phyloP scores from a whole-genome alignment of 1,139 yeast species.

The Taphrina deformans region DNA sequence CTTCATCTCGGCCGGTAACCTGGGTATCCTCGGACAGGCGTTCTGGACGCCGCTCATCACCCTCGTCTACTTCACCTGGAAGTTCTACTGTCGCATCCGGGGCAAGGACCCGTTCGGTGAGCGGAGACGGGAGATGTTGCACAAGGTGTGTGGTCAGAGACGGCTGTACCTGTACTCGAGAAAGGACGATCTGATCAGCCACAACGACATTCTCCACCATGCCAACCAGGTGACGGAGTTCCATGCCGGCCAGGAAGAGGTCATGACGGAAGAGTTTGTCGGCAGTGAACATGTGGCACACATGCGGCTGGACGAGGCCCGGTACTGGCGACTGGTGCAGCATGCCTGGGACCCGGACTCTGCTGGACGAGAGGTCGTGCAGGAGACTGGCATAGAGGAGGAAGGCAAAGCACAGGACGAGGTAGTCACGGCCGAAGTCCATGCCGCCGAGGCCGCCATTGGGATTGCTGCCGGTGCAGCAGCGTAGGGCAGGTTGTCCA shows the following conservation, averaged over 20 bases:
- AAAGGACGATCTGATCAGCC: conserved; percentile 24
- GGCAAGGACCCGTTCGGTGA: conserved; percentile 32
- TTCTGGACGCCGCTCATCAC: conserved; percentile 15
- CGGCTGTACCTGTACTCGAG: conserved; percentile 23
- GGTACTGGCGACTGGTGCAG: conserved; percentile 28
- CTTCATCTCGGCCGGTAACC: conserved; percentile 23
- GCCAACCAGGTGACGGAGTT: conserved; percentile 18
- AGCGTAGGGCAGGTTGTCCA: no score
- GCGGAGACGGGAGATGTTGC: conserved; percentile 29
- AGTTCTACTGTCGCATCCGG: conserved; percentile 20
- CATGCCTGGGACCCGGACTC: conserved; percentile 25
- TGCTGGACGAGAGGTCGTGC: neutral
- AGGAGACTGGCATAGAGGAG: neutral
- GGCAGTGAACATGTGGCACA: conserved; percentile 30
- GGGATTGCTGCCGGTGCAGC: neutral
- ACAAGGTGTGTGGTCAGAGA: conserved; percentile 15
- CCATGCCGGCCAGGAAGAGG: conserved; percentile 19
- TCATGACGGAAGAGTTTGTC: conserved; percentile 20
- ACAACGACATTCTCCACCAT: conserved; percentile 21
- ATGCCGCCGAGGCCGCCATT: neutral
- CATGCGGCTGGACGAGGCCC: conserved; percentile 17
- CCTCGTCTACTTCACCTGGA: conserved; percentile 22
- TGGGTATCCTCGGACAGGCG: conserved; percentile 10
- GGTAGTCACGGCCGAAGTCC: neutral
- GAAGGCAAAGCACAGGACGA: neutral